These are phyloP conservation scores for Mycena haematopus DNA, from an alignment of 768 basidiomycete species.

Conservation along the genomic window DNA sequence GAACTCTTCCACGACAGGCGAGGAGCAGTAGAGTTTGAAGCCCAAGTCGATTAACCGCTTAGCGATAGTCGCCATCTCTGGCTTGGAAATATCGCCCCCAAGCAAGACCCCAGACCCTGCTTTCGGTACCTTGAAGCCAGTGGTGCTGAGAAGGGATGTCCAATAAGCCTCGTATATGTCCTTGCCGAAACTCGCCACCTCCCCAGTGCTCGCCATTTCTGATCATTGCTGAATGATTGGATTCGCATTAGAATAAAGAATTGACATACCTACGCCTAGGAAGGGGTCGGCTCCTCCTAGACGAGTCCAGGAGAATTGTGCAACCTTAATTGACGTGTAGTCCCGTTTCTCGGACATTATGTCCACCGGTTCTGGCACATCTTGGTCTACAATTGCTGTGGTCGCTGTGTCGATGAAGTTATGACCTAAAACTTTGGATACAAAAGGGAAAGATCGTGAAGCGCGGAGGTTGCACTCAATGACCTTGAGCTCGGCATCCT, in stretches of 20 bases:
- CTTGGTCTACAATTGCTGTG: conserved; percentile 80
- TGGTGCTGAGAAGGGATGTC: conserved; percentile 93
- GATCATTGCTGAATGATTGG: conserved; percentile 21
- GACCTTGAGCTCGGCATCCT: conserved; percentile 84
- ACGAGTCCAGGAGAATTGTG: conserved; percentile 98
- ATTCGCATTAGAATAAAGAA: background rate
- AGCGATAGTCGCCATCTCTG: conserved; percentile 86
- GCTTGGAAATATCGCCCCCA: conserved; percentile 87
- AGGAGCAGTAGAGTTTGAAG: conserved; percentile 95
- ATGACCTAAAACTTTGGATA: conserved; percentile 95
- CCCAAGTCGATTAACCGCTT: conserved; percentile 83
- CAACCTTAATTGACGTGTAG: conserved; percentile 96
- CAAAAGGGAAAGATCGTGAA: conserved; percentile 98
- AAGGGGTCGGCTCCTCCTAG: conserved; percentile 96
- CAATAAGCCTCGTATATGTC: conserved; percentile 96
- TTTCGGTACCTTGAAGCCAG: conserved; percentile 91
- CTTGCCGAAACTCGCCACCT: conserved; percentile 94
- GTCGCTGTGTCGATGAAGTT: conserved; percentile 98
- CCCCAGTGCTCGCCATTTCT: conserved; percentile 99
- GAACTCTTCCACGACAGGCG: conserved; percentile 77
- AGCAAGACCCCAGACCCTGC: conserved; percentile 88
- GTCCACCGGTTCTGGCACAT: conserved; percentile 91
- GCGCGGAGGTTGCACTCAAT: conserved; percentile 99
- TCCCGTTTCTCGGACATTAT: conserved; percentile 88
- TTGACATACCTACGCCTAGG: conserved; percentile 84